Evolutionary conservation across 352 stramenopile species (phyloP).

Genomic region (Pythium guiyangense): DNA sequence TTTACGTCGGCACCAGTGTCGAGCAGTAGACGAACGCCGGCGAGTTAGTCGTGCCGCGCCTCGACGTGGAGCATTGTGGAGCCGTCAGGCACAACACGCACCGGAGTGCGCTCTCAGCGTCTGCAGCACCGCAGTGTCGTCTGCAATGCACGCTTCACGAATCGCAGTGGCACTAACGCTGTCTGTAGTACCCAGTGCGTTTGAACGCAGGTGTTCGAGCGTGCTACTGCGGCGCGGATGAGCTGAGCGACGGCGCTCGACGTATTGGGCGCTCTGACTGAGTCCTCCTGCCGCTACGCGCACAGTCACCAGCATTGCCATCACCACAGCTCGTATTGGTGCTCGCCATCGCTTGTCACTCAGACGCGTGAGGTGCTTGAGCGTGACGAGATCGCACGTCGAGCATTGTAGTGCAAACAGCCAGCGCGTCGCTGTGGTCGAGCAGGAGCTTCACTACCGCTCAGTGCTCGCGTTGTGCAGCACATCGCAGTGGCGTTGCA

Average conservation of each 20-base stretch:
- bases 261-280: conserved; percentile 7
- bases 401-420: conserved; percentile 19
- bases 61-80: too few relatives aligned
- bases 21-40: too few relatives aligned
- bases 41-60: too few relatives aligned
- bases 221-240: too few relatives aligned
- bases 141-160: too few relatives aligned
- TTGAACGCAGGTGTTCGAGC: too few relatives aligned
- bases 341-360: not conserved
- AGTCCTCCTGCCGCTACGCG: conserved; percentile 9
- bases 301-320: conserved; percentile 2
- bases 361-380: conserved; percentile 19
- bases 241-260: not conserved
- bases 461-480: conserved; percentile 25
- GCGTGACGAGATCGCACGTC: conserved; percentile 15
- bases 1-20: too few relatives aligned
- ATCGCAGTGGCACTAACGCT: too few relatives aligned
- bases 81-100: too few relatives aligned
- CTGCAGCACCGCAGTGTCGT: too few relatives aligned
- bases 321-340: conserved; percentile 1
- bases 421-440: conserved; percentile 16
- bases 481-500: conserved; percentile 27
- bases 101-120: too few relatives aligned
- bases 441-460: conserved; percentile 25
- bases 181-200: too few relatives aligned